phyloP scores from a whole-genome alignment of 2,329 filamentous ascomycete species.

The Gaeumannomyces sp. region DNA sequence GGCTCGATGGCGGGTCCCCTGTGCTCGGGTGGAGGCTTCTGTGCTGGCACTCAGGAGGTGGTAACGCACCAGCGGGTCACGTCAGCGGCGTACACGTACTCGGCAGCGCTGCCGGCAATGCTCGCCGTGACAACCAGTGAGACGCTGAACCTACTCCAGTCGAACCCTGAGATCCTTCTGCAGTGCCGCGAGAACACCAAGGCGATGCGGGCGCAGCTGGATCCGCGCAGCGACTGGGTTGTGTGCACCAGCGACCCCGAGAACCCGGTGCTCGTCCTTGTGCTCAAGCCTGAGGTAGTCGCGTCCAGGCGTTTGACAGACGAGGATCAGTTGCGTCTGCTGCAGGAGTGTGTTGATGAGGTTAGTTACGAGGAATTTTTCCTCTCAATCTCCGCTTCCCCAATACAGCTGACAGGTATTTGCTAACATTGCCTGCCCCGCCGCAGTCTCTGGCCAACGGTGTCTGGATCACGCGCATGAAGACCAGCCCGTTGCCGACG shows the following conservation, averaged over 20 bases:
- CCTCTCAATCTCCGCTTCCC: neutral
- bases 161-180: constrained; percentile 72
- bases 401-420: neutral
- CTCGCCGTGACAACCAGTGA: constrained; percentile 94
- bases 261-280: constrained; percentile 81
- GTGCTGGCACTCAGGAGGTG: constrained; percentile 83
- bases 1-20: constrained; percentile 86
- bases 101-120: constrained; percentile 87
- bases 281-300: constrained; percentile 78
- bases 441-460: constrained; percentile 73
- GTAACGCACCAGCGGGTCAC: constrained; percentile 95
- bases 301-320: constrained; percentile 59
- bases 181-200: constrained; percentile 82
- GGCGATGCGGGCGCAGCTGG: constrained; percentile 77
- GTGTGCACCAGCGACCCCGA: constrained; percentile 72
- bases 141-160: constrained; percentile 78
- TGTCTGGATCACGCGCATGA: constrained; percentile 82
- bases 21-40: constrained; percentile 92
- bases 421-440: neutral
- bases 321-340: constrained; percentile 74
- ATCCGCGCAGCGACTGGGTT: constrained; percentile 92
- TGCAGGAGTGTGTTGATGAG: constrained; percentile 96
- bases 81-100: constrained; percentile 89
- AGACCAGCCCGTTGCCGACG: constrained; percentile 60
- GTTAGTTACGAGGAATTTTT: constrained; percentile 41